Base-by-base conservation (phyloP, 2,329 filamentous ascomycete species). In the Colletotrichum salicis region DNA sequence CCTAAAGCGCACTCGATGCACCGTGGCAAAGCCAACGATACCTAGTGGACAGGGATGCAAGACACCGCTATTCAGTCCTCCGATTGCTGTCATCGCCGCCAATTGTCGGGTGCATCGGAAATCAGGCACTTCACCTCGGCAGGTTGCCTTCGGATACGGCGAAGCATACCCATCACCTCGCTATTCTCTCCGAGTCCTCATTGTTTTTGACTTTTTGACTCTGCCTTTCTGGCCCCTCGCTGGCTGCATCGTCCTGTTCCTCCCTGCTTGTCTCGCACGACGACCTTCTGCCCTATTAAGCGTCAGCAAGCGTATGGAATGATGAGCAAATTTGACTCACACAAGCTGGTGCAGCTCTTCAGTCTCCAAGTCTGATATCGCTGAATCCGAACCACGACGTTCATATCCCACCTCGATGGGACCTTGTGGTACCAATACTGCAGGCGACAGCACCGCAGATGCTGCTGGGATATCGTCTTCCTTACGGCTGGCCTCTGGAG, bases 181-280 rank as follows among this genome's bases (percentile, higher is more conserved):
- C 35, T 24, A 59, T 45, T 3, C 12, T 7, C 56, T 22, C 41
- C 69, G 69, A 31, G 59, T 22, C 15, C 69, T n/a, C 35, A 71
- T 64, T 22, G 54, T 51, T 15, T 69, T 71, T 15, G 67, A 35
- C n/a, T 58, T 71, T 22, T 63, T 58, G 1, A 71, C 55, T 29
- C 69, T 45, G 11, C 45, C 69, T n/a, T 45, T 64, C 1, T 33
- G 64, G 5, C 31, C 63, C 19, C 59, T 59, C 1, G 56, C 58
- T 22, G 54, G 33, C 29, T 63, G 33, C 8, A 58, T 27, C 5
- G 55, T 58, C 22, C 69, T 52, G 12, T 33, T 69, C 24, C 52
- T 41, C 7, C 24, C 56, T n/a, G 69, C 52, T 4, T 71, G 64
- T 52, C 68, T 58, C 8, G 41, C 52, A 27, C 65, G 56, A 0